Evolutionary conservation across 2,329 filamentous ascomycete species (phyloP).

Genomic region (Colletotrichum sp.): DNA sequence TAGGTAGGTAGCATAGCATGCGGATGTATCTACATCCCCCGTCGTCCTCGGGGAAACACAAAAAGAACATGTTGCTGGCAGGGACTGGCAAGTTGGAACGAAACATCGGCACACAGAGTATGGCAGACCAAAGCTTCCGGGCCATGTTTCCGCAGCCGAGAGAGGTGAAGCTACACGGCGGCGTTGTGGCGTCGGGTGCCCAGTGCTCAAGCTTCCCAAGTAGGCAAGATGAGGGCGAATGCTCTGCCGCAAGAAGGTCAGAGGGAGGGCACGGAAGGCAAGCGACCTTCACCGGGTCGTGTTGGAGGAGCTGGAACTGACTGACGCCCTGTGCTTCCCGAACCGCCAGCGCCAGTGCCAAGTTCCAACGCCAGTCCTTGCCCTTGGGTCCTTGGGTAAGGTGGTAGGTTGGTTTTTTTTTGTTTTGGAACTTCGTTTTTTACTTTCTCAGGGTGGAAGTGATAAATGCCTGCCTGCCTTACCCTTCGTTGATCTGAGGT

Average conservation of each 20-base stretch:
- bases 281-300: not conserved
- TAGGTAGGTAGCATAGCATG: not conserved
- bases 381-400: not conserved
- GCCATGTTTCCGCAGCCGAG: not conserved
- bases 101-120: not conserved
- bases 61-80: not conserved
- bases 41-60: not conserved
- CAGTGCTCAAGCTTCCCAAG: conserved; percentile 16
- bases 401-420: no score
- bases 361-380: not conserved
- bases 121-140: not conserved
- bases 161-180: not conserved
- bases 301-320: conserved; percentile 7
- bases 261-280: not conserved
- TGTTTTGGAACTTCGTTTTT: no score
- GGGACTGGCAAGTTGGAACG: not conserved
- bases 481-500: not conserved
- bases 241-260: not conserved
- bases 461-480: not conserved
- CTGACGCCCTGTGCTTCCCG: conserved; percentile 11
- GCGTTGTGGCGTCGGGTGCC: conserved; percentile 13
- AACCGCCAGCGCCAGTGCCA: not conserved
- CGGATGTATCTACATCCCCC: not conserved
- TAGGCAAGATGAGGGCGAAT: not conserved
- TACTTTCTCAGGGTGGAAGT: not conserved